These are phyloP conservation scores for Pleurotus djamor DNA, from an alignment of 768 basidiomycete genomes.

Conservation along the genomic window DNA sequence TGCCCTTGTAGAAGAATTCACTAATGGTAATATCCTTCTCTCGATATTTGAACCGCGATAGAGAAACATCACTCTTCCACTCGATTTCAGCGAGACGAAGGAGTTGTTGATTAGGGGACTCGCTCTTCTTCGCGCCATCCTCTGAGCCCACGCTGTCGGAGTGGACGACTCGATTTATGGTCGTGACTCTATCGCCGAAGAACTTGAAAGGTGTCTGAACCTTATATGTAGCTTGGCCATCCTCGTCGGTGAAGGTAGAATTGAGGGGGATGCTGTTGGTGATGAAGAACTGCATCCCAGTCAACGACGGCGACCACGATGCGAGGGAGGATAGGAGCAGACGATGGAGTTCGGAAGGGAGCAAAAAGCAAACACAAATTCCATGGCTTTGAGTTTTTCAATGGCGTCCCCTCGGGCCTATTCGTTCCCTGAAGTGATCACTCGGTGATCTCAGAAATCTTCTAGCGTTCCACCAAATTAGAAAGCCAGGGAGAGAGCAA, in stretches of 20 bases:
- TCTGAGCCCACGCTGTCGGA: slow-evolving; percentile 3
- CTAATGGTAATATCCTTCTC: slow-evolving; percentile 17
- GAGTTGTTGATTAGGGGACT: slow-evolving; percentile 9
- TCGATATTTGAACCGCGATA: slow-evolving; percentile 15
- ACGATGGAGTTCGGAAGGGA: neutral
- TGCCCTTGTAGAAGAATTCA: slow-evolving; percentile 20
- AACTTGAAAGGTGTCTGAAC: slow-evolving; percentile 15
- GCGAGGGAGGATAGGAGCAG: neutral
- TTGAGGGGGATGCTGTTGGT: slow-evolving; percentile 16
- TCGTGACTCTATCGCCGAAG: slow-evolving; percentile 16
- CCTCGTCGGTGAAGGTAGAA: slow-evolving; percentile 15
- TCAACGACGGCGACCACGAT: neutral
- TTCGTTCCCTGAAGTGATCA: slow-evolving; percentile 2
- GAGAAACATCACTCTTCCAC: slow-evolving; percentile 16
- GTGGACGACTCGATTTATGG: slow-evolving; percentile 12
- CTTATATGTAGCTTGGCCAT: slow-evolving; percentile 21
- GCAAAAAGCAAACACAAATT: slow-evolving; percentile 1
- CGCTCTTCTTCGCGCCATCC: neutral
- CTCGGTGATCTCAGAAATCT: slow-evolving; percentile 4
- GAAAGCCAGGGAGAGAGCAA: slow-evolving; percentile 2
- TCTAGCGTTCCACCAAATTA: slow-evolving; percentile 6
- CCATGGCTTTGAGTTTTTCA: neutral
- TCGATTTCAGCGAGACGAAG: slow-evolving; percentile 17
- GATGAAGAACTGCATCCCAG: slow-evolving; percentile 19
- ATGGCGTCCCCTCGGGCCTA: neutral